A percentile compares a stretch with the other conserved stretches of the same genome.
Conservation (phyloP, 805 yeast species). For the Hanseniaspora lindneri region DNA sequence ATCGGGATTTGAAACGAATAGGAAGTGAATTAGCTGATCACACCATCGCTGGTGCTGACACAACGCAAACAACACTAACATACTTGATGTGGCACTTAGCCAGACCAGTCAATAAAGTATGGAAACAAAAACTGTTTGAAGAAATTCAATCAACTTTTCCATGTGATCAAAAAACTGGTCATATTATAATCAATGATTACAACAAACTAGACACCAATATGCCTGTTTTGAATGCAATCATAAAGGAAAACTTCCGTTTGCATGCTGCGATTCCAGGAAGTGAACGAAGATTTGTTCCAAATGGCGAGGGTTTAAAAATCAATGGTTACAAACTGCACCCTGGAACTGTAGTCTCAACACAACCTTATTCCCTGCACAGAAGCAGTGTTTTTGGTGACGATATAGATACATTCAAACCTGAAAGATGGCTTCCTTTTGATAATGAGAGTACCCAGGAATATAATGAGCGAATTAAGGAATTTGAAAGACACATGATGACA, state of each 20-base stretch:
- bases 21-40: conserved; percentile 46
- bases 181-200: conserved; percentile 20
- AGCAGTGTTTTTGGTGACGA: conserved; percentile 36
- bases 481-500: conserved; percentile 48
- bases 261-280: conserved; percentile 67
- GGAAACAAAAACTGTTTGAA: conserved; percentile 37
- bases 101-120: conserved; percentile 34
- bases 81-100: conserved; percentile 50
- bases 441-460: conserved; percentile 31
- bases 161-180: conserved; percentile 28
- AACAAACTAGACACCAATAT: conserved; percentile 38
- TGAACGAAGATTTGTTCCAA: conserved; percentile 48
- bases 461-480: conserved; percentile 31
- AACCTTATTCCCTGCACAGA: conserved; percentile 56
- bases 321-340: conserved; percentile 33
- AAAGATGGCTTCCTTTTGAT: conserved; percentile 43
- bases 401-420: conserved; percentile 45
- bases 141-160: conserved; percentile 31
- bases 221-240: conserved; percentile 48
- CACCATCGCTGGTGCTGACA: conserved; percentile 67
- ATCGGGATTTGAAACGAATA: conserved; percentile 17
- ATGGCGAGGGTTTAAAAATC: conserved; percentile 19
- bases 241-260: conserved; percentile 48
- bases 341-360: conserved; percentile 48
- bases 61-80: conserved; percentile 55